Evolutionary conservation across 2,329 filamentous ascomycete species (phyloP), one percentile per base, ranked within the genome.

Genomic region (Botrytis aclada): DNA sequence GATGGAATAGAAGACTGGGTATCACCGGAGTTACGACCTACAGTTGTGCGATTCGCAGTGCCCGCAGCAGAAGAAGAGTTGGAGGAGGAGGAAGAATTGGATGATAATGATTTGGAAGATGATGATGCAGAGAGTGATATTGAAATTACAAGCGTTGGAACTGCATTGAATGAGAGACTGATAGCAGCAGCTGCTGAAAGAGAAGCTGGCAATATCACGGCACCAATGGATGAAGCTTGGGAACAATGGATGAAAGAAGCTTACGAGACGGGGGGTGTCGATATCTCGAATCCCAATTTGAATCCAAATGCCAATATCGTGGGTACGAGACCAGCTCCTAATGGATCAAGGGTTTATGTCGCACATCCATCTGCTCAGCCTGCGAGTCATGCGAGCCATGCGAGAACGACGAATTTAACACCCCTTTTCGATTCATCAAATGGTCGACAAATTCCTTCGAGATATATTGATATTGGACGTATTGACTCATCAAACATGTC

Each of bases 241-340:
- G 91, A 93, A 81, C 89, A 92, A 80, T 93, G 90, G 88, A 83
- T 93, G 74, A 93, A 93, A 81, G 89, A 90, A 77, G 89, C 88
- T 61, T 87, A 91, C 66, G 90, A 93, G 78, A 85, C 87, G 9
- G 90, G 90, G 74, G 84, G 87, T 72, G 82, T 89, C 54, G 83
- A 85, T 29, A 83, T 84, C 67, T 79, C 87, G 39, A 84, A 74
- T 76, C 80, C 69, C 76, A 80, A 70, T 18, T 61, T 72, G 32
- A 79, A 77, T 22, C 78, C 80, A 18, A 76, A 78, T 75, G 78
- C 80, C 43, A 79, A 80, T 70, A 76, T 79, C 32, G 76, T 79
- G 79, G 76, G 77, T 81, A 81, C 77, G 79, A 81, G 79, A 82
- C 77, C 80, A 77, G 74, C 77, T 74, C 80, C 65, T 73, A 80